Evolutionary conservation across 148 eudicot species (phyloP).

Genomic region (Fagopyrum homotropicum): DNA sequence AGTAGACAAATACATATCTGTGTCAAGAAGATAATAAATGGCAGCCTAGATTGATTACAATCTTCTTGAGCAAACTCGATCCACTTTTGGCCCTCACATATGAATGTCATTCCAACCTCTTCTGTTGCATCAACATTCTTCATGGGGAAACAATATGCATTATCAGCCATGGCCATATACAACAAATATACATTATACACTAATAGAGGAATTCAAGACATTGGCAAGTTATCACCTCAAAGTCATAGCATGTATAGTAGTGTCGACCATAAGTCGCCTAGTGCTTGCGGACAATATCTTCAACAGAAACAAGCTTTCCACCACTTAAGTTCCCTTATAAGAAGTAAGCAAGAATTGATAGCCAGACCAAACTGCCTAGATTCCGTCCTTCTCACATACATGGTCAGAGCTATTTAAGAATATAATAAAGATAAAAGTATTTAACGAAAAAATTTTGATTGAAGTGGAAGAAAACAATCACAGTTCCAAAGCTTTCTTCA

Average conservation of each 20-base stretch:
- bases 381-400: constrained; percentile 93
- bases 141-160: constrained; percentile 8
- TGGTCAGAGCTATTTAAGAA: constrained; percentile 70
- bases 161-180: not conserved
- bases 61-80: too few species aligned
- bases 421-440: not conserved
- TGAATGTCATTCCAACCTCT: too few species aligned
- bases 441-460: not conserved
- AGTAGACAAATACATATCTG: too few species aligned
- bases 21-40: too few species aligned
- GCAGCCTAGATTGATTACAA: too few species aligned
- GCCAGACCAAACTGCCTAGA: constrained; percentile 99
- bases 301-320: constrained; percentile 79
- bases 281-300: constrained; percentile 93
- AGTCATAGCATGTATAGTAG: constrained; percentile 90
- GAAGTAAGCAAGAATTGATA: constrained; percentile 77
- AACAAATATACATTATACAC: not conserved
- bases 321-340: constrained; percentile 51
- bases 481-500: constrained; percentile 99
- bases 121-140: constrained; percentile 71
- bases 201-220: not conserved
- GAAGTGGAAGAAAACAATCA: constrained; percentile 5
- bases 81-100: too few species aligned
- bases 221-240: constrained; percentile 50
- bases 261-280: constrained; percentile 93